These are phyloP conservation scores for Aureobasidium mangrovei DNA, from an alignment of 2,329 filamentous ascomycete species.

Conservation along the genomic window DNA sequence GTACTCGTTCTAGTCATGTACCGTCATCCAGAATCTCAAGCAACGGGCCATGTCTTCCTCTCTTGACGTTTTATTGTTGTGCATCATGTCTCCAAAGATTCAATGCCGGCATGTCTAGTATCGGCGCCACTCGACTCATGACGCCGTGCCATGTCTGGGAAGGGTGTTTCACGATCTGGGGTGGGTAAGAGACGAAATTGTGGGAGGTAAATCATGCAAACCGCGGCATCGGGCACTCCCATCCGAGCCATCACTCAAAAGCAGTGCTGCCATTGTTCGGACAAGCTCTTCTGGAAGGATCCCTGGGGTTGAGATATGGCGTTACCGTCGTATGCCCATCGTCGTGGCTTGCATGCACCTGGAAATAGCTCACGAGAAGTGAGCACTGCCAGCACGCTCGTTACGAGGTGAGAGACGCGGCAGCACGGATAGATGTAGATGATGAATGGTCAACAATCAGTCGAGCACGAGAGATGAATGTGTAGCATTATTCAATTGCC, in stretches of 20 bases:
- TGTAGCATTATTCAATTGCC: no score
- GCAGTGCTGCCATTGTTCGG: not conserved
- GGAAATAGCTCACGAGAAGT: constrained; percentile 1
- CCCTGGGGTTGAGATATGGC: not conserved
- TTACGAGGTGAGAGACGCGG: constrained; percentile 4
- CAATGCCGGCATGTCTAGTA: not conserved
- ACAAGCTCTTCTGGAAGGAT: constrained; percentile 5
- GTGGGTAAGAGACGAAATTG: not conserved
- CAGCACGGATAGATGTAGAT: not conserved
- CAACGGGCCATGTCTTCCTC: not conserved
- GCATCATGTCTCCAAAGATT: not conserved
- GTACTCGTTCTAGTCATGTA: not conserved
- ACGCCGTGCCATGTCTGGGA: not conserved
- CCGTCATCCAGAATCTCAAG: not conserved
- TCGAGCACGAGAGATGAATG: no score
- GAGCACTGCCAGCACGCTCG: not conserved
- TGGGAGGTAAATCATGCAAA: not conserved
- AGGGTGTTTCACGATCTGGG: not conserved
- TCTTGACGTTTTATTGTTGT: not conserved
- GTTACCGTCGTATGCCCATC: not conserved
- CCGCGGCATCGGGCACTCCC: not conserved
- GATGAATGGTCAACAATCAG: not conserved
- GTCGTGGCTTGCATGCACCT: not conserved
- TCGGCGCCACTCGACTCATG: not conserved
- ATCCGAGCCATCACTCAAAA: not conserved